These are phyloP conservation scores for Suhomyces choctaworum DNA, from an alignment of 1,139 yeast genomes.

Conservation along the genomic window DNA sequence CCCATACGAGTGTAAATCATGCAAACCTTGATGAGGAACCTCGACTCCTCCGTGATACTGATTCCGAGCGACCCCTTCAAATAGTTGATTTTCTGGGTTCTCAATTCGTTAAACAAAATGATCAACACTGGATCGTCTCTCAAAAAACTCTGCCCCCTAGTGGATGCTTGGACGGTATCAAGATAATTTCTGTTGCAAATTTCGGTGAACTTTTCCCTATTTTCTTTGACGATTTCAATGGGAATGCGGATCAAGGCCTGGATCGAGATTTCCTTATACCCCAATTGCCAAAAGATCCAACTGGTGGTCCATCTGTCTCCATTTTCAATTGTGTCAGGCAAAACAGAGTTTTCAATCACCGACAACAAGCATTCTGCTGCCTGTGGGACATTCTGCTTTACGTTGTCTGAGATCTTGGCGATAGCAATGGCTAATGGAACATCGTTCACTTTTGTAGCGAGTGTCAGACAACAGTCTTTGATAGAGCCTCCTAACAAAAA, in stretches of 20 bases:
- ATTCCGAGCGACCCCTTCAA: conserved; percentile 50
- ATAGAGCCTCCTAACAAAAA: conserved; percentile 79
- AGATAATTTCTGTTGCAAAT: conserved; percentile 23
- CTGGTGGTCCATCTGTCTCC: conserved; percentile 84
- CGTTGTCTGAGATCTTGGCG: conserved; percentile 52
- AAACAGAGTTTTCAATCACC: conserved; percentile 51
- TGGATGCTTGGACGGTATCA: conserved; percentile 17
- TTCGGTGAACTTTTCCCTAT: conserved; percentile 25
- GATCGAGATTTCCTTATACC: conserved; percentile 54
- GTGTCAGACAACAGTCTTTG: conserved; percentile 73
- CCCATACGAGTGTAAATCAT: conserved; percentile 84
- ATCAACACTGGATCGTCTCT: conserved; percentile 83
- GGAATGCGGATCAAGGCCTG: conserved; percentile 66
- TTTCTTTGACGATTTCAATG: conserved; percentile 36
- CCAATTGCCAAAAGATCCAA: conserved; percentile 75
- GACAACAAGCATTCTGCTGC: conserved; percentile 43
- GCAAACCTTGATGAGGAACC: conserved; percentile 61
- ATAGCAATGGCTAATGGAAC: conserved; percentile 74
- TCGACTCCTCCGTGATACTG: conserved; percentile 54
- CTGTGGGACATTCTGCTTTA: conserved; percentile 26
- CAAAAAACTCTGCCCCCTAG: conserved; percentile 36
- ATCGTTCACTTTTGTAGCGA: conserved; percentile 67
- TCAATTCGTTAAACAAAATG: conserved; percentile 60
- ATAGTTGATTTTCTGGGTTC: conserved; percentile 50
- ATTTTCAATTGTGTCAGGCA: conserved; percentile 57